Evolutionary conservation across 106 monocot genomes (phyloP).

Genomic region (Amphibolis antarctica): DNA sequence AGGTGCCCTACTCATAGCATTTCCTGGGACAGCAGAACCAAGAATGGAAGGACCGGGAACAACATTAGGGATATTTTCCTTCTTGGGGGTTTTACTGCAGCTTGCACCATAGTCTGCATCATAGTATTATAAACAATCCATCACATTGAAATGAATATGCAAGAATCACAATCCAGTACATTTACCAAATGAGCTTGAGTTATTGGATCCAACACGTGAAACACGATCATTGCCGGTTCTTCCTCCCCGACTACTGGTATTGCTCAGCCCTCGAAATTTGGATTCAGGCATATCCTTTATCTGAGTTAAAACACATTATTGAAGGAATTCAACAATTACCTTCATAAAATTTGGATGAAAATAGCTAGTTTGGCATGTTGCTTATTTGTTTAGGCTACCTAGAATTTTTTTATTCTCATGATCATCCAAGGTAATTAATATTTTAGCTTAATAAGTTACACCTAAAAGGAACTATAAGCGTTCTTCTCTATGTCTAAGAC

Average conservation of each 20-base stretch:
- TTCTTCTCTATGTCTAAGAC: too few species aligned
- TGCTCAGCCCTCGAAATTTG: background rate
- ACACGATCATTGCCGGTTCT: constrained; percentile 3
- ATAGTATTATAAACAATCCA: background rate
- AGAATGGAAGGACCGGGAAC: background rate
- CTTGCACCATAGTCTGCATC: constrained; percentile 2
- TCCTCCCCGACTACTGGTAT: constrained; percentile 6
- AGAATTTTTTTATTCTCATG: too few species aligned
- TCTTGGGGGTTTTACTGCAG: constrained; percentile 2
- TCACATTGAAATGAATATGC: background rate
- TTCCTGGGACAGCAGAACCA: constrained; percentile 4
- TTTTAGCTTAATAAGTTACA: too few species aligned
- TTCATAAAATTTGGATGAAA: too few species aligned
- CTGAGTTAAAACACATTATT: background rate
- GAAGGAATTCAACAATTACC: background rate
- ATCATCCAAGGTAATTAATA: too few species aligned
- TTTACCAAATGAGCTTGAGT: constrained; percentile 6
- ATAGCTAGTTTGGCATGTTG: too few species aligned
- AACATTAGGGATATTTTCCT: background rate
- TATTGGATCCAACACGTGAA: background rate
- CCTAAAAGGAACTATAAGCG: too few species aligned
- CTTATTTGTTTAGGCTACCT: too few species aligned
- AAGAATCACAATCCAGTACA: background rate
- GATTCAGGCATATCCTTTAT: constrained; percentile 7
- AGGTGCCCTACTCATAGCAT: constrained; percentile 3